Percentiles rank a stretch among this genome's conserved stretches.
Evolutionary conservation across 1,284 basidiomycete species (phyloP).

Genomic region (Ganoderma boninense): DNA sequence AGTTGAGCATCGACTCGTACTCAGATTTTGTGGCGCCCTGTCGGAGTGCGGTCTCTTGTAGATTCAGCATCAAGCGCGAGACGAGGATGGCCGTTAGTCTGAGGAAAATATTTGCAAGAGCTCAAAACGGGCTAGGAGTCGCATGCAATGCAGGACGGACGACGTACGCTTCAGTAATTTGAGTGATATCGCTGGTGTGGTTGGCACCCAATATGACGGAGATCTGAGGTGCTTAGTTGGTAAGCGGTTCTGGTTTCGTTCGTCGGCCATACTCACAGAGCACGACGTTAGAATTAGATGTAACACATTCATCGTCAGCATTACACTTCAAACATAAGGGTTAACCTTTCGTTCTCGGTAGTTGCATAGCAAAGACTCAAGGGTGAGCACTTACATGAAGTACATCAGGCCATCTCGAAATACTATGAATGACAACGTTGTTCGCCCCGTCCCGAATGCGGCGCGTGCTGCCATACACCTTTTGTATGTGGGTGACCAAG

Average conservation of each 20-base stretch:
- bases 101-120: too few species aligned
- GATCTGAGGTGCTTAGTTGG: not conserved
- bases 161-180: not conserved
- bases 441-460: not conserved
- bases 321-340: not conserved
- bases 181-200: not conserved
- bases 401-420: slow-evolving; percentile 4
- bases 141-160: too few species aligned
- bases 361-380: too few species aligned
- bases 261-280: not conserved
- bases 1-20: not conserved
- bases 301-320: slow-evolving; percentile 6
- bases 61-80: slow-evolving; percentile 6
- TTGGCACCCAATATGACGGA: not conserved
- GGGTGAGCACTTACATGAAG: not conserved
- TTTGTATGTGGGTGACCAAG: slow-evolving; percentile 6
- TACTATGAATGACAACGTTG: not conserved
- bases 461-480: not conserved
- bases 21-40: not conserved
- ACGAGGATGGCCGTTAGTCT: slow-evolving; percentile 9
- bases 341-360: not conserved
- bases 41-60: not conserved
- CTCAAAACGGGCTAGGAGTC: not conserved
- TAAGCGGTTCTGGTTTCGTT: not conserved
- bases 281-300: not conserved